Evolutionary conservation across 106 monocot species (phyloP), one percentile per base, ranked within the genome.

Genomic region (Dendrobium huoshanense): DNA sequence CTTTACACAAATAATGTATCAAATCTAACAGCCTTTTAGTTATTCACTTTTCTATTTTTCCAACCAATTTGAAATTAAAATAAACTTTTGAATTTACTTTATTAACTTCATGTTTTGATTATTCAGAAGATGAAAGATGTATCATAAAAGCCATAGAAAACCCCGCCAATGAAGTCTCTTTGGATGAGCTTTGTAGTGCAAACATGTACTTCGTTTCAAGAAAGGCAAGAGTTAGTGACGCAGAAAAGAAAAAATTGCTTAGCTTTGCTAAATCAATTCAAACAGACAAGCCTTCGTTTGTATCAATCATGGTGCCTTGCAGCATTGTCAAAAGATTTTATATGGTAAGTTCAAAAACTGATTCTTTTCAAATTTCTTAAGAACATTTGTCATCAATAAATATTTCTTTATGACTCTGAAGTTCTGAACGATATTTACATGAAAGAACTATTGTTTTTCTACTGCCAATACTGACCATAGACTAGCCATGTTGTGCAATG

Each of bases 211-310:
- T 76, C 29, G 11, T 82, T 19, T 37, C 81, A 24, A 42, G 19
- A 47, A 78, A 59, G 75, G 27, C 5, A n/a, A 6, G 24, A 33
- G 7, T 79, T 10, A 82, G 48, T 16, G 9, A 18, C 16, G 79
- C 48, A 31, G 75, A 79, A 24, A 41, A 76, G 29, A 79, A 70
- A 9, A 65, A 20, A 20, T 59, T 74, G 8, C 13, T 56, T 33
- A 59, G 54, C 25, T 73, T 86, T 72, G 67, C 79, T 55, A 65
- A 64, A 19, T 33, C 68, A 75, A 64, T 82, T 79, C 16, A 77
- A 13, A 73, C 82, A 49, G 25, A 54, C 4, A 79, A 79, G 73
- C 86, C 86, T 4, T 86, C 37, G 44, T 86, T 86, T 78, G 56
- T 79, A 31, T 82, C 54, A 49, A 4, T 79, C 73, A 41, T 86